Evolutionary conservation across 176 grass and related monocot species (phyloP).

Genomic region (Alopecurus myosuroides): DNA sequence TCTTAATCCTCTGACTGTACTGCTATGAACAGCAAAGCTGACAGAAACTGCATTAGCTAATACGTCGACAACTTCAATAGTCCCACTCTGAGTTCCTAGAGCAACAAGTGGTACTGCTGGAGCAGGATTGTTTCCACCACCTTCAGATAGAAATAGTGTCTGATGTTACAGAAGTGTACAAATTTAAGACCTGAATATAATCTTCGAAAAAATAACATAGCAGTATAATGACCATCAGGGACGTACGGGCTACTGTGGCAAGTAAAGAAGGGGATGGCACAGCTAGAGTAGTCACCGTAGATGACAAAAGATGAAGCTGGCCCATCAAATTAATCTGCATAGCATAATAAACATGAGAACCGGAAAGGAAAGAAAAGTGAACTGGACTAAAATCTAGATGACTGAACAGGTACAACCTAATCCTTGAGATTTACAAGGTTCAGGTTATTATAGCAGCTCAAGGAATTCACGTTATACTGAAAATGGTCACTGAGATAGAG

Average conservation of each 20-base stretch:
- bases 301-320: slow-evolving; percentile 99
- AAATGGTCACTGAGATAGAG: background rate
- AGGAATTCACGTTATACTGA: background rate
- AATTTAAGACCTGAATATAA: slow-evolving; percentile 23
- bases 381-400: slow-evolving; percentile 9
- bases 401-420: slow-evolving; percentile 1
- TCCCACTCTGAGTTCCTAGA: slow-evolving; percentile 87
- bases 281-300: slow-evolving; percentile 91
- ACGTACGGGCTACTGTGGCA: slow-evolving; percentile 93
- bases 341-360: slow-evolving; percentile 28
- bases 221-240: slow-evolving; percentile 15
- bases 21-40: slow-evolving; percentile 90
- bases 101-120: slow-evolving; percentile 97
- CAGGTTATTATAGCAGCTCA: background rate
- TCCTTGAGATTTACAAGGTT: background rate
- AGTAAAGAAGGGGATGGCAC: slow-evolving; percentile 96
- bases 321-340: slow-evolving; percentile 94
- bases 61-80: slow-evolving; percentile 87
- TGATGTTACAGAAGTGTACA: background rate
- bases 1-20: slow-evolving; percentile 72
- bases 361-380: background rate
- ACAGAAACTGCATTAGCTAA: slow-evolving; percentile 75
- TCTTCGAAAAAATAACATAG: slow-evolving; percentile 27
- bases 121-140: slow-evolving; percentile 97
- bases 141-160: slow-evolving; percentile 49